These are phyloP conservation scores for Juncus inflexus DNA, from an alignment of 176 grass and related monocot species.

Conservation along the genomic window DNA sequence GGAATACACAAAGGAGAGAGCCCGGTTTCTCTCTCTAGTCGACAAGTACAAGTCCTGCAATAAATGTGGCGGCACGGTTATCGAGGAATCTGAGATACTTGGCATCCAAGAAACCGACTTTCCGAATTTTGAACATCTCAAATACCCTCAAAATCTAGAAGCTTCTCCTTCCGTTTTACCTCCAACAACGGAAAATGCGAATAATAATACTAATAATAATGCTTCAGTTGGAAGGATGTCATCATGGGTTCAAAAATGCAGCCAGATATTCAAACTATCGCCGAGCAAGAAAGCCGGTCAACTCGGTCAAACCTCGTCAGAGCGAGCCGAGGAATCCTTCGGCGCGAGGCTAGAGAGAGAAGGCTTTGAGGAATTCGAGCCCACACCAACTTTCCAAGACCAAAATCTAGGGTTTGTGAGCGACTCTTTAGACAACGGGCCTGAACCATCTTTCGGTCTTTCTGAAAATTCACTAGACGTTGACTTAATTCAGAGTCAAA, in stretches of 20 bases:
- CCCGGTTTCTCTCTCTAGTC: conserved; percentile 37
- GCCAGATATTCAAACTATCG: conserved; percentile 68
- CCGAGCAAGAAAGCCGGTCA: conserved; percentile 45
- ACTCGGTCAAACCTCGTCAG: conserved; percentile 35
- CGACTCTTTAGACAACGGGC: conserved; percentile 39
- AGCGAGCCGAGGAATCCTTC: conserved; percentile 43
- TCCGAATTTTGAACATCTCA: conserved; percentile 49
- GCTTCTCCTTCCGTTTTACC: conserved; percentile 10
- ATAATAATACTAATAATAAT: conserved; percentile 33
- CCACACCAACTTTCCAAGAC: conserved; percentile 55
- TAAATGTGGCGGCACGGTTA: conserved; percentile 55
- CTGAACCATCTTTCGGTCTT: conserved; percentile 59
- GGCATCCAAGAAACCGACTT: conserved; percentile 42
- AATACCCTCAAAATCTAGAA: conserved; percentile 22
- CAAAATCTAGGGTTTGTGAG: conserved; percentile 30
- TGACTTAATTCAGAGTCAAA: conserved; percentile 28
- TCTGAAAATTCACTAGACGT: conserved; percentile 70
- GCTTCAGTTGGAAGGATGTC: conserved; percentile 56
- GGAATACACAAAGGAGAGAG: conserved; percentile 57
- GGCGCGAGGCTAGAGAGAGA: conserved; percentile 54
- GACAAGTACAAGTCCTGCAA: conserved; percentile 78
- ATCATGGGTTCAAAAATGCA: conserved; percentile 69
- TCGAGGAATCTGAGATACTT: conserved; percentile 52
- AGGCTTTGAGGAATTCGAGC: conserved; percentile 62
- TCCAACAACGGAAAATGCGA: conserved; percentile 31